Percentiles rank a stretch among this genome's conserved stretches.
These are phyloP conservation scores for Fusarium keratoplasticum DNA, from an alignment of 2,329 filamentous ascomycete species.

Conservation along the genomic window DNA sequence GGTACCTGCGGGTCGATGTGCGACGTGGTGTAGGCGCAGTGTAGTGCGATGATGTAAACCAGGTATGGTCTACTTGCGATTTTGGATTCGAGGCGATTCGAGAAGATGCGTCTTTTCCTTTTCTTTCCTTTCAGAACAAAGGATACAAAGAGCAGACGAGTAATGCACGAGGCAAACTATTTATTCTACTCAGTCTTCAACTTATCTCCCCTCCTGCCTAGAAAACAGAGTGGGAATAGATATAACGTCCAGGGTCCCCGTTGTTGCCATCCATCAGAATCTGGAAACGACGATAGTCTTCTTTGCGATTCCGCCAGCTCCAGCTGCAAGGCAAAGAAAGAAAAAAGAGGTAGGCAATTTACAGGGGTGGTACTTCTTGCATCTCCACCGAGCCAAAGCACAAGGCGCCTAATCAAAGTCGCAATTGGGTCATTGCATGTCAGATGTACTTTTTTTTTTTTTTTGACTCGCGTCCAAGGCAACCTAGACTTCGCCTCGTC, in stretches of 20 bases:
- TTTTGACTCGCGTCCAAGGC: slow-evolving; percentile 10
- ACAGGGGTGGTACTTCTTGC: slow-evolving; percentile 19
- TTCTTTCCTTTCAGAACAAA: neutral
- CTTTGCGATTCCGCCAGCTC: slow-evolving; percentile 36
- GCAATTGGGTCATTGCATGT: slow-evolving; percentile 9
- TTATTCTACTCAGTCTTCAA: neutral
- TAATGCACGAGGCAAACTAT: neutral
- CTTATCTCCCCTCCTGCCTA: neutral
- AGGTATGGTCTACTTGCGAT: slow-evolving; percentile 26
- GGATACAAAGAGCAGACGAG: neutral
- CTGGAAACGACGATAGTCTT: slow-evolving; percentile 39
- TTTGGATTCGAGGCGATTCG: slow-evolving; percentile 19
- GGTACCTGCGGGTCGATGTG: slow-evolving; percentile 29
- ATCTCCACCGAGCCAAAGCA: slow-evolving; percentile 20
- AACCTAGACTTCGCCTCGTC: neutral
- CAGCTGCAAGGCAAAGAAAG: neutral
- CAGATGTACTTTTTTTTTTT: slow-evolving; percentile 1
- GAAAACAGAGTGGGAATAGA: neutral
- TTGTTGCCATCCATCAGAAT: slow-evolving; percentile 10
- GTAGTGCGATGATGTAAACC: slow-evolving; percentile 29
- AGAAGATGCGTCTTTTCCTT: slow-evolving; percentile 21
- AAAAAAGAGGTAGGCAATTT: slow-evolving; percentile 6
- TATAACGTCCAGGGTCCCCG: neutral
- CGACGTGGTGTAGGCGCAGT: neutral
- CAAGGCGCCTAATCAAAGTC: slow-evolving; percentile 21